Evolutionary conservation across 257 asterid genomes (phyloP), one percentile per base, ranked within the genome.

Genomic region (Lantana camara): DNA sequence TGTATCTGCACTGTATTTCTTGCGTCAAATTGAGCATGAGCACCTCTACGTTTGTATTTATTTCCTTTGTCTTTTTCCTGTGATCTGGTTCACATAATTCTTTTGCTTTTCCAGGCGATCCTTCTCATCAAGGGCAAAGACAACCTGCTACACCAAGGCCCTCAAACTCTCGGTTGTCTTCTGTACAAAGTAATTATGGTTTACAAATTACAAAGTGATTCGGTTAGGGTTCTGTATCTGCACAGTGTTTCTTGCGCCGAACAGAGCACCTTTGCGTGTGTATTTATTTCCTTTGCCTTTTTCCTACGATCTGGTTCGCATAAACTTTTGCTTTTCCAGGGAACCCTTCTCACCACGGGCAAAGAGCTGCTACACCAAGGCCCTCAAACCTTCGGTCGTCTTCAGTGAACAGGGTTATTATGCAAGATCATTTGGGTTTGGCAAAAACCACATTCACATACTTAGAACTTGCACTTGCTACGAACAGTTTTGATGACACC

Each of bases 391-490:
- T 82, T 54, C 82, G 62, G 56, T 64, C 61, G 21, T 82, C 85
- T 71, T 61, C 83, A 5, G 23, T 55, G 57, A 78, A 72, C 59
- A 83, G 57, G 41, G 71, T 78, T 40, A 47, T 54, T 63, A 60
- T 79, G 8, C 73, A n/a, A n/a, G 16, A 71, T 52, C 35, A 64
- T 69, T 46, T 63, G 70, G 63, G 67, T 59, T 50, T 51, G 47
- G 57, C 81, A 46, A 73, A 80, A 74, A 82, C 75, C 20, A 77
- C 85, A n/a, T 88, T 88, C 81, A 75, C 87, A 16, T 88, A 85
- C 60, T 86, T 68, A 73, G 96, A 91, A 69, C 90, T 91, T 67
- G 90, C 87, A 38, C 65, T 62, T 60, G 97, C 93, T 22, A 80
- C 95, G 2, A 79, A 82, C 24, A 56, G 78, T 69, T 91, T 91